phyloP scores from a whole-genome alignment of 139 green algal genomes.

The Yamagishiella unicocca region DNA sequence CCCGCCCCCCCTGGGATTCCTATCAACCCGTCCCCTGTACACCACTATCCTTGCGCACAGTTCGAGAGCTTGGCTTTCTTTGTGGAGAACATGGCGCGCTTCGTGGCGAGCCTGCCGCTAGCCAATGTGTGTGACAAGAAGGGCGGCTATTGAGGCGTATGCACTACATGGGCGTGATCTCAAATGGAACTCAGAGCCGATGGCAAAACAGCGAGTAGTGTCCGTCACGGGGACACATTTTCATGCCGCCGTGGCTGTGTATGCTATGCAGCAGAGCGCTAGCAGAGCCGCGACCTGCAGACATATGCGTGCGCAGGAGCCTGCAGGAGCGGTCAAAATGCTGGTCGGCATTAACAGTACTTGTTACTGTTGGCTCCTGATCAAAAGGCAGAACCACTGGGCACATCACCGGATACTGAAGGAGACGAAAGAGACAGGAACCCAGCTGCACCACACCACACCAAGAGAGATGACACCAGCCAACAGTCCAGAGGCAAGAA shows the following conservation, averaged over 20 bases:
- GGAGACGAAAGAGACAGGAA: too few relatives aligned
- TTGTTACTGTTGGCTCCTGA: too few relatives aligned
- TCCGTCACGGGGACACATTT: too few relatives aligned
- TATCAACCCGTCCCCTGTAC: not conserved
- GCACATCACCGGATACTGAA: too few relatives aligned
- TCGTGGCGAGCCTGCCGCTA: slow-evolving; percentile 68
- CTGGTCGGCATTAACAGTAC: not conserved
- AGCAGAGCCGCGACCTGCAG: not conserved
- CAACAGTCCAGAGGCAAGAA: too few relatives aligned
- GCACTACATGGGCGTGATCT: too few relatives aligned
- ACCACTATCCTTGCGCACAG: not conserved
- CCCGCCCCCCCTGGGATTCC: not conserved
- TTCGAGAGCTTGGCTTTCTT: slow-evolving; percentile 63
- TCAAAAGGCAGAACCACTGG: too few relatives aligned
- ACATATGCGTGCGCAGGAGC: not conserved
- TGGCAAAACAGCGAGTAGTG: too few relatives aligned
- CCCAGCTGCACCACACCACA: too few relatives aligned
- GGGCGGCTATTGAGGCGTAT: slow-evolving; percentile 75
- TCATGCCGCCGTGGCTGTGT: too few relatives aligned
- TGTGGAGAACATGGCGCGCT: slow-evolving; percentile 66
- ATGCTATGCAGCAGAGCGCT: not conserved
- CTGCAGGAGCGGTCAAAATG: not conserved
- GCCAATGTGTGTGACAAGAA: slow-evolving; percentile 81
- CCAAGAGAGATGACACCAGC: too few relatives aligned
- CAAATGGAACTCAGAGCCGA: too few relatives aligned